Evolutionary conservation across 2,329 filamentous ascomycete species (phyloP), one percentile per base, ranked within the genome.

Genomic region (Pseudogymnoascus sp.): DNA sequence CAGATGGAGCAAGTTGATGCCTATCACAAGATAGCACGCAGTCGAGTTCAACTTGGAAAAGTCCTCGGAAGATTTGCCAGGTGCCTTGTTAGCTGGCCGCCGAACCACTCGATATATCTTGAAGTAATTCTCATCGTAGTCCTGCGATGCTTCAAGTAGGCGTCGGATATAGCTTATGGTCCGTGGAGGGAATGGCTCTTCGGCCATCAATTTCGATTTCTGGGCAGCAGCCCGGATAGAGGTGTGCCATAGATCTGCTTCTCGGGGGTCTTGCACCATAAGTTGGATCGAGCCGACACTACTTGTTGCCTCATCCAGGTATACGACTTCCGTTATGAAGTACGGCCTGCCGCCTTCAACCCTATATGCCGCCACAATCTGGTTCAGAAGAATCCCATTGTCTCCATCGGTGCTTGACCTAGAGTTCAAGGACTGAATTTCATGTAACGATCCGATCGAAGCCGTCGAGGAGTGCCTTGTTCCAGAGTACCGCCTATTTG

Each of bases 91-190:
- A 11, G 78, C 73, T n/a, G 81, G 78, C 64, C 86, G 80, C 68
- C 86, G 82, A 25, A 88, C 83, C 7, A 88, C 85, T 63, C 85
- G 83, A 74, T 86, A 89, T 66, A 89, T 82, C 64, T 82, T 81
- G 71, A 88, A 89, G 64, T 83, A 82, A 30, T 80, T 75, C 33
- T 85, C 82, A 65, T 88, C 84, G 69, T 89, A 90, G 70, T 90
- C 87, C 61, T 82, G 78, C 64, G 87, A 84, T 62, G 82, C 78
- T 68, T 89, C 86, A 20, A 89, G 75, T 60, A 83, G 78, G 38
- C 82, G 76, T 18, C 82, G 82, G 39, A 85, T 80, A 68, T 86
- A 82, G 65, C 86, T 82, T 11, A 88, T 76, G 15, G 85, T 82
- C 66, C 77, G 77, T n/a, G 75, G 72, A n/a, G 82, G 80, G 58